Conservation (phyloP, 208 protist genomes). For the Borovskyia barvae region DNA sequence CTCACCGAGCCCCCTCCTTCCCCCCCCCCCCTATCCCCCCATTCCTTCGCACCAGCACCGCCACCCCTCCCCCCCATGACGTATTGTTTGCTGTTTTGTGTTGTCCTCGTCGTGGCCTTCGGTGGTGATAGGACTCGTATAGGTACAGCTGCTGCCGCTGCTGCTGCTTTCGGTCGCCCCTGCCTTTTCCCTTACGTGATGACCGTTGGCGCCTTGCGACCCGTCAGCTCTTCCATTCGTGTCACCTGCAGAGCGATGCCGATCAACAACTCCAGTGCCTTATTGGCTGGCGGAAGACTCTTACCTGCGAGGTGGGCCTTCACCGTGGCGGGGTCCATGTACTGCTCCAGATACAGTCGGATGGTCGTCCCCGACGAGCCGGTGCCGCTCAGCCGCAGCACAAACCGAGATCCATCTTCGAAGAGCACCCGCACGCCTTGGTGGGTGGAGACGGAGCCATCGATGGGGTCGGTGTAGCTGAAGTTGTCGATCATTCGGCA, state of each 20-base stretch:
- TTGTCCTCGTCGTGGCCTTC: too few species aligned
- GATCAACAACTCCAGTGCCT: constrained; percentile 84
- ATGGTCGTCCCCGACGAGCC: constrained; percentile 95
- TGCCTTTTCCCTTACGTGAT: constrained; percentile 86
- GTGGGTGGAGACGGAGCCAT: constrained; percentile 82
- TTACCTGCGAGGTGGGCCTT: constrained; percentile 30
- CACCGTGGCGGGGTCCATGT: constrained; percentile 66
- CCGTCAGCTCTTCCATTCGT: constrained; percentile 86
- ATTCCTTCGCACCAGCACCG: too few species aligned
- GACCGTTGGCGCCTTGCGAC: constrained; percentile 93
- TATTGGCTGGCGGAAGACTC: constrained; percentile 42
- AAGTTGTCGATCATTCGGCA: constrained; percentile 93
- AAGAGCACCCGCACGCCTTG: constrained; percentile 96
- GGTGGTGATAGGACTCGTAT: too few species aligned
- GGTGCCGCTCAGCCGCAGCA: constrained; percentile 96
- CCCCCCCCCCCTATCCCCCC: too few species aligned
- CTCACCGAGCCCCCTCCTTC: too few species aligned
- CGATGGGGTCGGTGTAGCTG: constrained; percentile 95
- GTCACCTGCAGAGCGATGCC: constrained; percentile 82
- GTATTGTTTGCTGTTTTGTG: too few species aligned
- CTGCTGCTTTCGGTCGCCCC: too few species aligned
- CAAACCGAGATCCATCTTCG: constrained; percentile 94
- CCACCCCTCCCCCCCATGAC: too few species aligned
- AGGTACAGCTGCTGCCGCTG: too few species aligned
- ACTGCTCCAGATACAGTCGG: constrained; percentile 97